Evolutionary conservation across 75 land plant species (phyloP), one percentile per base, ranked within the genome.

Genomic region (Chamaecyparis obtusa): DNA sequence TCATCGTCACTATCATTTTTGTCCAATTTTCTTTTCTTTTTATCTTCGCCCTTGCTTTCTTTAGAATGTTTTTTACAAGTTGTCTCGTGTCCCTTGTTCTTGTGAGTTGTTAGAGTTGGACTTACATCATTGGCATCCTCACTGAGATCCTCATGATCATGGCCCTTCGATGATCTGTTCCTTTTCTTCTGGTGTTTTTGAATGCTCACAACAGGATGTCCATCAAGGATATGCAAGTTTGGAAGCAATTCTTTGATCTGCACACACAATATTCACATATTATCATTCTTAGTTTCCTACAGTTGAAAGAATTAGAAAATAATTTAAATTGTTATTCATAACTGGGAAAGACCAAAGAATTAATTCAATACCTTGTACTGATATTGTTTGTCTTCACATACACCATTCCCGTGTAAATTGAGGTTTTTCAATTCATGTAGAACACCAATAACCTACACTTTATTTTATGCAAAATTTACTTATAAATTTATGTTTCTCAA

Each of bases 361-460:
- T 7, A 24, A 3, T 44, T 37, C 64, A 4, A 27, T 41, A 97
- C 99, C 96, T 97, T 92, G 24, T 90, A 88, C 14, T 85, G 89
- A 60, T 95, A 91, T 46, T 91, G 90, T 60, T 88, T 91, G 48
- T 87, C 90, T 80, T 92, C 93, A 86, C 95, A 90, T 41, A 96
- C 54, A 46, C 96, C 94, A 88, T 96, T 97, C 83, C 95, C 97
- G 57, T 89, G 94, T 35, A 97, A 88, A 89, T 96, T 97, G 39
- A 97, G 91, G 79, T 93, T 97, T 84, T 84, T 92, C 75, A 97
- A 81, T 75, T 85, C 86, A 4, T 67, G 89, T 71, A 96, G 87
- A 5, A 92, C 76, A 17, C 85, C 83, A 16, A 97, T 82, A 9
- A 95, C 98, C 99, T 97, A 87, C 67, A 74, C 84, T 88, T 72